These are phyloP conservation scores for Boletus huronensis DNA, from an alignment of 768 basidiomycete species.

Conservation along the genomic window DNA sequence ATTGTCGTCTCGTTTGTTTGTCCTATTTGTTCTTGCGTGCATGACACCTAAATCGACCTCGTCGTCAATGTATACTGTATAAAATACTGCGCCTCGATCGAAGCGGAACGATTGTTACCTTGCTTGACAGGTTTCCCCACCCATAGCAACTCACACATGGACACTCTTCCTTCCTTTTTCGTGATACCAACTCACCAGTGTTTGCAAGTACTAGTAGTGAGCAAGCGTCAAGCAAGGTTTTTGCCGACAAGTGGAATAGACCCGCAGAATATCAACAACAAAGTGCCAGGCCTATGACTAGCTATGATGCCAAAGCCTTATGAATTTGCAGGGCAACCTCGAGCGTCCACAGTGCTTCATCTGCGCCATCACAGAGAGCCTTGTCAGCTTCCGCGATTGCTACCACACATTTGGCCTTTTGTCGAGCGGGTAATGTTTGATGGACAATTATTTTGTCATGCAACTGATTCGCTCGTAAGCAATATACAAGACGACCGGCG, in stretches of 20 bases:
- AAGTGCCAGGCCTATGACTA: background rate
- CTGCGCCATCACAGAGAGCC: conserved; percentile 91
- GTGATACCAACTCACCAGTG: too few species aligned
- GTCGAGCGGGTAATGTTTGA: conserved; percentile 71
- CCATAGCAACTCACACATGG: too few species aligned
- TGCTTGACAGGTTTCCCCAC: too few species aligned
- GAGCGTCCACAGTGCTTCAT: conserved; percentile 93
- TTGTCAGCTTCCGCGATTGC: conserved; percentile 95
- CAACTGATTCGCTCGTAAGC: conserved; percentile 46
- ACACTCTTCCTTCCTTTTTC: too few species aligned
- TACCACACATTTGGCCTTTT: conserved; percentile 78
- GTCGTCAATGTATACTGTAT: conserved; percentile 7
- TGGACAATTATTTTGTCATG: conserved; percentile 89
- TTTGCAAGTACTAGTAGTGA: too few species aligned
- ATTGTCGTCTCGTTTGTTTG: conserved; percentile 16
- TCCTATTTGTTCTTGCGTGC: conserved; percentile 6
- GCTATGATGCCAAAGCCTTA: conserved; percentile 46
- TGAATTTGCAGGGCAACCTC: conserved; percentile 81
- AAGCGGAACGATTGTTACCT: background rate
- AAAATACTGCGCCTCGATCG: background rate
- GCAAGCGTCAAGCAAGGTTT: too few species aligned
- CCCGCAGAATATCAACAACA: too few species aligned
- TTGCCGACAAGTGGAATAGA: background rate
- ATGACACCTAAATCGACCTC: conserved; percentile 16
- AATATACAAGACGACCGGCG: conserved; percentile 3